These are phyloP conservation scores for Rosa multiflora DNA, from an alignment of 306 rosid species.

Conservation along the genomic window DNA sequence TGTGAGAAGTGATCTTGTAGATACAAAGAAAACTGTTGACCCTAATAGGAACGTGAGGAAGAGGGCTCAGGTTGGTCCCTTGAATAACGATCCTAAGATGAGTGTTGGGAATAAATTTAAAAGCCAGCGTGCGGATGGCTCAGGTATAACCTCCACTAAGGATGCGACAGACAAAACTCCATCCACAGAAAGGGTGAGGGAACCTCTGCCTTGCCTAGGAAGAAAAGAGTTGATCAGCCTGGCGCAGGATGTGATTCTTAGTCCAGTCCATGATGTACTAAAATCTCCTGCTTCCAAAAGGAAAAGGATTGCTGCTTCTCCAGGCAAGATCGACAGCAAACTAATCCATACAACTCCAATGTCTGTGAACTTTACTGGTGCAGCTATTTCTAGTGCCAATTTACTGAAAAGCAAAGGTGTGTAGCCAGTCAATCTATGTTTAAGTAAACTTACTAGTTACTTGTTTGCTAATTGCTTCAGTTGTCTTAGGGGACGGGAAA, in stretches of 20 bases:
- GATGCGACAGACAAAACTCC: constrained; percentile 30
- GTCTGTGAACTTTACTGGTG: constrained; percentile 28
- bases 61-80: constrained; percentile 28
- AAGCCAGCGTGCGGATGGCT: constrained; percentile 36
- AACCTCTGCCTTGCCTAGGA: constrained; percentile 40
- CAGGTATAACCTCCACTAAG: constrained; percentile 33
- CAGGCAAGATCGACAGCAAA: constrained; percentile 20
- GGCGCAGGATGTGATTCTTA: constrained; percentile 23
- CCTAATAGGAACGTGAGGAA: constrained; percentile 35
- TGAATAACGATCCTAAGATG: constrained; percentile 29
- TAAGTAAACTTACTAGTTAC: background rate
- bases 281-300: constrained; percentile 29
- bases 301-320: constrained; percentile 38
- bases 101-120: constrained; percentile 24
- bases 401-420: constrained; percentile 36
- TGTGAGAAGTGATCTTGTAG: constrained; percentile 35
- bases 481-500: constrained; percentile 28
- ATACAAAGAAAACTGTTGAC: constrained; percentile 34
- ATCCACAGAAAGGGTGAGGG: constrained; percentile 34
- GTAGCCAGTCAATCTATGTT: background rate
- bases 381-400: constrained; percentile 19
- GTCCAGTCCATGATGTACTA: constrained; percentile 21
- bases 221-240: constrained; percentile 36
- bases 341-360: constrained; percentile 34
- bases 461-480: background rate